Evolutionary conservation across 495 filamentous ascomycete genomes (phyloP).

Genomic region (Neurospora sp.): DNA sequence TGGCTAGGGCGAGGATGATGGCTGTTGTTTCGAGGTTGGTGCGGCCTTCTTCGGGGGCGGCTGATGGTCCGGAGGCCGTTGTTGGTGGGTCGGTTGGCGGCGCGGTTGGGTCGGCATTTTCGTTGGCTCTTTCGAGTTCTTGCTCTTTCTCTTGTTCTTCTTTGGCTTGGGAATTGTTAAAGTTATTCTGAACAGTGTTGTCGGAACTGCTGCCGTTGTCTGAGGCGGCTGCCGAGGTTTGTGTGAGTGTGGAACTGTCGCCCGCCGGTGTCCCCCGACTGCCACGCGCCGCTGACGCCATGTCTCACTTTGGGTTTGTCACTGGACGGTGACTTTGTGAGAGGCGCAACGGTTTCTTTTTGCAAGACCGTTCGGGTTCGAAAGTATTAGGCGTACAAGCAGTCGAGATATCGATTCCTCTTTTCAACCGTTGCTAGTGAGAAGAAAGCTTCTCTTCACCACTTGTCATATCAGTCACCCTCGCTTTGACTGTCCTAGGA

Average conservation of each 20-base stretch:
- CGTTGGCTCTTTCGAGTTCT: background rate
- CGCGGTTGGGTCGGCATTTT: background rate
- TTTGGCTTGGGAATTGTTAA: background rate
- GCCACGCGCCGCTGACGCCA: background rate
- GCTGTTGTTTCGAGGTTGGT: conserved; percentile 25
- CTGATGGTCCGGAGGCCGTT: background rate
- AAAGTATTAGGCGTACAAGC: background rate
- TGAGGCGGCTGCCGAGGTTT: background rate
- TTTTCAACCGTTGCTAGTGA: background rate
- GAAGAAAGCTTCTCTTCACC: too few relatives aligned
- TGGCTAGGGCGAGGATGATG: conserved; percentile 35
- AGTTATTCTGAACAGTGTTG: background rate
- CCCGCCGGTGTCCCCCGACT: background rate
- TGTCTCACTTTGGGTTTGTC: background rate
- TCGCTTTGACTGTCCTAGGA: background rate
- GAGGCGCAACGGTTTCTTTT: background rate
- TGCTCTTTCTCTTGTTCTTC: background rate
- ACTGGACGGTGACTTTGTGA: background rate
- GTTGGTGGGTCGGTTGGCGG: background rate
- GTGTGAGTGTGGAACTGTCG: background rate
- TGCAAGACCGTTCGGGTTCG: background rate
- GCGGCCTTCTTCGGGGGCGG: conserved; percentile 22
- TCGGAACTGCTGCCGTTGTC: background rate
- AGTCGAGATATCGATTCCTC: background rate
- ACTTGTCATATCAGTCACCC: background rate